Evolutionary conservation across 352 stramenopile genomes (phyloP).

Genomic region (Globisporangium acanthophoron): DNA sequence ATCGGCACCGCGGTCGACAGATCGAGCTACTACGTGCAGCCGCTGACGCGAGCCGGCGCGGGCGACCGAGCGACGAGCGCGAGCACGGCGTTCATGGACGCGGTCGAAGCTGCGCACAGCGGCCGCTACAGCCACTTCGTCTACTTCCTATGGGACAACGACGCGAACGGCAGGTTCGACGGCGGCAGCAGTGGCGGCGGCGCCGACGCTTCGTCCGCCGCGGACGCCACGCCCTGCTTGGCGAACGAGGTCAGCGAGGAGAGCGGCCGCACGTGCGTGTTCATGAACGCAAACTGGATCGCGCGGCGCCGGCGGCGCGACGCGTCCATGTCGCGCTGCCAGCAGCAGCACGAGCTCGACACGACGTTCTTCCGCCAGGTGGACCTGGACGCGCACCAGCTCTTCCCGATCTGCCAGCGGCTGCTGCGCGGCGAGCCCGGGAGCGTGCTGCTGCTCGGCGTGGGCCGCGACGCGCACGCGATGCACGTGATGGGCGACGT

Average conservation of each 20-base stretch:
- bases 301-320: not conserved
- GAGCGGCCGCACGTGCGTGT: constrained; percentile 26
- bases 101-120: constrained; percentile 32
- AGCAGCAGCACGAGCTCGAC: constrained; percentile 9
- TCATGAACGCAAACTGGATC: constrained; percentile 18
- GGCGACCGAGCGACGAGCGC: constrained; percentile 14
- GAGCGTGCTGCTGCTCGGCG: constrained; percentile 31
- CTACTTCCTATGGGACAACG: constrained; percentile 31
- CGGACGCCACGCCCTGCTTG: not conserved
- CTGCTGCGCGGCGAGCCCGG: constrained; percentile 33
- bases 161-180: constrained; percentile 14
- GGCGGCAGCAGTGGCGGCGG: too few species aligned
- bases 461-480: constrained; percentile 17
- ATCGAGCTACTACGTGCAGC: not conserved
- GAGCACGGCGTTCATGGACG: constrained; percentile 23
- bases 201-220: not conserved
- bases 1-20: constrained; percentile 14
- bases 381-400: constrained; percentile 24
- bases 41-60: constrained; percentile 5
- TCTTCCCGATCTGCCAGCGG: constrained; percentile 43
- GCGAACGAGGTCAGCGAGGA: constrained; percentile 31
- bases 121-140: constrained; percentile 44
- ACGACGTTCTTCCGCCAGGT: constrained; percentile 30
- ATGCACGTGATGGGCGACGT: constrained; percentile 21
- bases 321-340: not conserved